Percentiles rank a stretch among this genome's conserved stretches.
phyloP scores from a whole-genome alignment of 192 early-diverging fungal species.

The Mortierella antarctica region DNA sequence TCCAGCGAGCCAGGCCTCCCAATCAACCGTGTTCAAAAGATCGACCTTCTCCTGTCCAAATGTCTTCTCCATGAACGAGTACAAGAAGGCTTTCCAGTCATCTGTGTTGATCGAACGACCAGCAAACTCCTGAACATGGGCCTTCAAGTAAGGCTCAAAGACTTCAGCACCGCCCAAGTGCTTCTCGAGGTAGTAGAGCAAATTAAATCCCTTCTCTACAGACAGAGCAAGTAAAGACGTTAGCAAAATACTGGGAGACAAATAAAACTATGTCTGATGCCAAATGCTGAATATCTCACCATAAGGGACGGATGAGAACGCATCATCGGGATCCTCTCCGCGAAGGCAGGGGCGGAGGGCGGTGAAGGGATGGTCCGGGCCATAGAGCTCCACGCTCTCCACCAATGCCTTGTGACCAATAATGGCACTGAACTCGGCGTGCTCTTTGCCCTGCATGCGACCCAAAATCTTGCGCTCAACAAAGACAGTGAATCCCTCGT shows the following conservation, averaged over 20 bases:
- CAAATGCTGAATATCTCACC: conserved; percentile 52
- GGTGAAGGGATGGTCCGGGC: conserved; percentile 72
- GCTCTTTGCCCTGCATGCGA: conserved; percentile 80
- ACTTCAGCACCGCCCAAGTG: conserved; percentile 83
- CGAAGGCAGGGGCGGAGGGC: conserved; percentile 78
- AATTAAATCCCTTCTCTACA: conserved; percentile 93
- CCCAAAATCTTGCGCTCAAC: conserved; percentile 92
- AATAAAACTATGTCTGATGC: neutral
- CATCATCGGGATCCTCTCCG: conserved; percentile 85
- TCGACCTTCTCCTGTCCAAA: conserved; percentile 74
- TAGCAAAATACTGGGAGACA: conserved; percentile 12
- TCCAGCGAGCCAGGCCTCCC: conserved; percentile 89
- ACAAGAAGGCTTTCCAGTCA: conserved; percentile 89
- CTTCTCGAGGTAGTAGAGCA: conserved; percentile 93
- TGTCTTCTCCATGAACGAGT: conserved; percentile 77
- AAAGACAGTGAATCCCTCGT: conserved; percentile 97
- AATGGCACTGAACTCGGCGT: conserved; percentile 86
- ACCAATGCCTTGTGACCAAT: conserved; percentile 82
- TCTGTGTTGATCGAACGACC: conserved; percentile 90
- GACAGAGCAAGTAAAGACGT: conserved; percentile 26
- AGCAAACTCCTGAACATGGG: conserved; percentile 84
- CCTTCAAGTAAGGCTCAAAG: conserved; percentile 89
- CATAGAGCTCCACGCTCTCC: conserved; percentile 77
- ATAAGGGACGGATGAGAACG: conserved; percentile 85
- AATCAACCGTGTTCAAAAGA: conserved; percentile 85